Conservation (phyloP, 169 alveolate species). For the Plasmodium fragile region DNA sequence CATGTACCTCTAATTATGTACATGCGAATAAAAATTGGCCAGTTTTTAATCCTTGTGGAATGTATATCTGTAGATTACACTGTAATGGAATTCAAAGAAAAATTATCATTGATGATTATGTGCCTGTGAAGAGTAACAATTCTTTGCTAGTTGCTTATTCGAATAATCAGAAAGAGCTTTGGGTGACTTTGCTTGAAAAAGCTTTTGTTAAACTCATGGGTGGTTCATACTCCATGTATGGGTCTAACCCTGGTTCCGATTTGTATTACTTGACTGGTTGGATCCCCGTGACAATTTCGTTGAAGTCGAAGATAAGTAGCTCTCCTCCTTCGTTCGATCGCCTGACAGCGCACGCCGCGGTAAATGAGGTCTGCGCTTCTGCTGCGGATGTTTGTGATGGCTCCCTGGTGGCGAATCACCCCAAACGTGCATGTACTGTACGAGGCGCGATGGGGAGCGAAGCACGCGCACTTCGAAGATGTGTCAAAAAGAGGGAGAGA, state of each 20-base stretch:
- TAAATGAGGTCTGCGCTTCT: neutral
- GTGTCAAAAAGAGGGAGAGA: neutral
- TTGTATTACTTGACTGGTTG: conserved; percentile 94
- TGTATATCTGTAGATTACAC: conserved; percentile 90
- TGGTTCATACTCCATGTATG: conserved; percentile 91
- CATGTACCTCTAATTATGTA: conserved; percentile 43
- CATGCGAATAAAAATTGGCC: conserved; percentile 73
- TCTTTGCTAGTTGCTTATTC: conserved; percentile 92
- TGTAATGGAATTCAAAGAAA: conserved; percentile 93
- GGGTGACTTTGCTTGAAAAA: conserved; percentile 95
- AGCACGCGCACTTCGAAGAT: neutral
- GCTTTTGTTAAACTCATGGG: conserved; percentile 94
- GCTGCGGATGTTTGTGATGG: neutral
- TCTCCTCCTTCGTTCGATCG: conserved; percentile 77
- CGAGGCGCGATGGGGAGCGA: neutral
- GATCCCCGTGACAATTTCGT: conserved; percentile 94
- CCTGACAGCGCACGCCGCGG: conserved; percentile 29
- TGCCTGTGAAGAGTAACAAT: conserved; percentile 88
- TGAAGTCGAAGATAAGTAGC: conserved; percentile 79
- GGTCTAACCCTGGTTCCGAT: conserved; percentile 95
- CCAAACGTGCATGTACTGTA: neutral
- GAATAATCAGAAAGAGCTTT: conserved; percentile 86
- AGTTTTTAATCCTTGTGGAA: conserved; percentile 85
- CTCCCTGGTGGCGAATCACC: neutral
- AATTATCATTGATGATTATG: conserved; percentile 92